These are phyloP conservation scores for Naganishia albida DNA, from an alignment of 1,284 basidiomycete genomes.

Conservation along the genomic window DNA sequence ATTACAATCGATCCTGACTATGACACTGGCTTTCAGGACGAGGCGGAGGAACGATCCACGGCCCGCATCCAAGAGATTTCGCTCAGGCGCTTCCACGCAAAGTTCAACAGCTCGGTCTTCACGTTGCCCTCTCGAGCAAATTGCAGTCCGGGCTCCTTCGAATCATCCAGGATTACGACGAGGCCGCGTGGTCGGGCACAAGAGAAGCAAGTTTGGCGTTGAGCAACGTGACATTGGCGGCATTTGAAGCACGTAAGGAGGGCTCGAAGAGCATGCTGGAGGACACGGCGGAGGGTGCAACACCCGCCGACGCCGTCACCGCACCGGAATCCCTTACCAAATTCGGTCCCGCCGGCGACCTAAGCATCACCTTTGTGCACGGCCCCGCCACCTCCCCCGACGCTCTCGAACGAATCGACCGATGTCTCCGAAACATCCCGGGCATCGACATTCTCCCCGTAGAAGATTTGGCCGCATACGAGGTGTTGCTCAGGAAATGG, in stretches of 20 bases:
- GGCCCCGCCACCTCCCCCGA: constrained; percentile 36
- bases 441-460: constrained; percentile 65
- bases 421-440: constrained; percentile 55
- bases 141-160: constrained; percentile 72
- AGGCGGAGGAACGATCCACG: constrained; percentile 89
- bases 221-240: constrained; percentile 35
- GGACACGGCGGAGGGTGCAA: constrained; percentile 2
- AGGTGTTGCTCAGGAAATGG: constrained; percentile 68
- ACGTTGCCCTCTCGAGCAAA: constrained; percentile 79
- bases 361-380: constrained; percentile 51
- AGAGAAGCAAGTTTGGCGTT: constrained; percentile 43
- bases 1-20: neutral
- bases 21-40: constrained; percentile 54
- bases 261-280: constrained; percentile 61
- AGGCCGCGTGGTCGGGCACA: constrained; percentile 53
- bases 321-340: constrained; percentile 33
- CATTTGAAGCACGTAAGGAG: constrained; percentile 57
- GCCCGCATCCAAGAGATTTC: constrained; percentile 86
- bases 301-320: constrained; percentile 46
- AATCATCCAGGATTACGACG: constrained; percentile 71
- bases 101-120: constrained; percentile 88
- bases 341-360: constrained; percentile 43
- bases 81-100: constrained; percentile 86
- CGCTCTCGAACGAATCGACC: constrained; percentile 37
- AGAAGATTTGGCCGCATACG: constrained; percentile 72